Evolutionary conservation across 371 early-diverging fungal species (phyloP), one percentile per base, ranked within the genome.

Genomic region (Actinomortierella wolfii): DNA sequence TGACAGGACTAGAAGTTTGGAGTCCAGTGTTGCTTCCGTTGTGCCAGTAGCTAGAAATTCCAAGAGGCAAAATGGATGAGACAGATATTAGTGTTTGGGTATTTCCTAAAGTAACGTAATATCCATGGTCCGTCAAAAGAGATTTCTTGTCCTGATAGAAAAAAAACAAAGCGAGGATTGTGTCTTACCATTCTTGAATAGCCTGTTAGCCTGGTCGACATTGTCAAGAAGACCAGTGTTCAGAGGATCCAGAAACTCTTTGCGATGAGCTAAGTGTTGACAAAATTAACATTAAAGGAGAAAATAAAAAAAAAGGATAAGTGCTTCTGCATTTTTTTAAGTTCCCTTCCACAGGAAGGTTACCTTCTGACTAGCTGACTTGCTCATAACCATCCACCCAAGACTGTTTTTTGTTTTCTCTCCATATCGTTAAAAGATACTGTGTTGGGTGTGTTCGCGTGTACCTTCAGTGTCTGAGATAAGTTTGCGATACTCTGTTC

Each of bases 1-100:
- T 0, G 92, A 83, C 24, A 87, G 53, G 7, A 88, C 81, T 20
- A 95, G 77, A 1, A 94, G 71, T 26, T 83, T 80, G 9, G 95
- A 88, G 81, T 97, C 97, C 45, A 95, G 81, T 0, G 91, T 84
- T 18, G 96, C 97, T 80, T 97, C 97, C n/a, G 90, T 86, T 0
- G 94, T 85, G 51, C 84, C 85, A 24, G 70, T 77, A 11, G 92
- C 93, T 87, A 63, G 47, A 25, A 42, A 29, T 15, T 42, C 45
- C 25, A 7, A 41, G 8, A 55, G 23, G 21, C 2, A 54, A 24
- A 52, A 56, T 43, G 9, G 8, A 34, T 17, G 0, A 50, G 9
- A n/a, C 1, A 54, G 21, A 29, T 24, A 21, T 13, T 15, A n/a
- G n/a, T n/a, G n/a, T n/a, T n/a, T n/a, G n/a, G n/a, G n/a, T n/a